Base-by-base conservation (phyloP, 1,139 yeast genomes). In the Arxiozyma bovina region DNA sequence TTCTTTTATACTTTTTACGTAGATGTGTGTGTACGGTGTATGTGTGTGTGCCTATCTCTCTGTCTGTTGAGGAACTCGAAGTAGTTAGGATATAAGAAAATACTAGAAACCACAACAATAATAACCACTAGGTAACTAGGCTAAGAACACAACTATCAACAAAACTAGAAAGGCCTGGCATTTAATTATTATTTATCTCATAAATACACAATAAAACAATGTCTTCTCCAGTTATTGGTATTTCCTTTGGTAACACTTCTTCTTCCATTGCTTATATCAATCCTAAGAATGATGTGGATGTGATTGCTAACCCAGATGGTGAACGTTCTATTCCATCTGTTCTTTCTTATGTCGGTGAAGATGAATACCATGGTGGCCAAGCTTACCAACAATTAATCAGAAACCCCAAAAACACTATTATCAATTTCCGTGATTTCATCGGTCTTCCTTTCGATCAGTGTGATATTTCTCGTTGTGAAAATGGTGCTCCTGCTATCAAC, bases 291-390 rank as follows among this genome's bases (percentile, higher is more conserved):
- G 88, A 87, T 72, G 95, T 90, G 58, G 97, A 93, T 69, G 96
- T 93, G 61, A 93, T 93, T 72, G 99, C 99, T 64, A 93, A 93
- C 81, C 97, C 95, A 64, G 99, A 93, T 70, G 99, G 99, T 72
- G 99, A 94, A 74, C 90, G 99, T 76, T 81, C 94, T 58, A 93
- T 93, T 69, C 96, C 98, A 60, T 87, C 98, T 25, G 87, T 87
- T 55, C 78, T 93, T 60, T 85, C 98, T 18, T 93, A 91, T 71
- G 90, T 90, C 58, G 96, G 95, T 60, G 85, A 80, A 54, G 98
- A 93, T 71, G 99, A 93, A 76, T 93, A 88, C 75, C 97, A 93
- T 70, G 99, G 99, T 58, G 86, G 89, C 60, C 98, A 94, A 77
- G 99, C 99, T 58, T 76, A 85, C 66, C 88, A 90, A 57, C 98